These are phyloP conservation scores for Acacia crassicarpa DNA, from an alignment of 306 rosid species.

Conservation along the genomic window DNA sequence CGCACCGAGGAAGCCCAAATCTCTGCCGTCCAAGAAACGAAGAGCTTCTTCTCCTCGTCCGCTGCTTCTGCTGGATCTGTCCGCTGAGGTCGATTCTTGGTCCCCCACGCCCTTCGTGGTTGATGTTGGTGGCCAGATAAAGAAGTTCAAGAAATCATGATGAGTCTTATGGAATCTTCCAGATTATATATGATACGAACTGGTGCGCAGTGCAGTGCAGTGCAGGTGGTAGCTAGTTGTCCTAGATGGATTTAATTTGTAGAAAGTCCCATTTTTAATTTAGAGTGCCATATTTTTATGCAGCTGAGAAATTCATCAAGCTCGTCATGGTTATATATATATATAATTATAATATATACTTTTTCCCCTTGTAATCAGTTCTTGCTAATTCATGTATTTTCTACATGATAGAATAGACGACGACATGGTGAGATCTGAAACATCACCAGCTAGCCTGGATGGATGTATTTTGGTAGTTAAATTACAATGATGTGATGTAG, in stretches of 20 bases:
- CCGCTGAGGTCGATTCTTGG: slow-evolving; percentile 49
- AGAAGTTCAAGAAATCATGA: slow-evolving; percentile 43
- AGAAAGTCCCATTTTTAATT: neutral
- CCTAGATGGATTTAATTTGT: neutral
- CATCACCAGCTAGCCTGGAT: neutral
- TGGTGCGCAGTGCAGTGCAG: too few relatives aligned
- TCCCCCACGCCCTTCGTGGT: slow-evolving; percentile 42
- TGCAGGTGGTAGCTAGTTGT: neutral
- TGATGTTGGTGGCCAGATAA: slow-evolving; percentile 46
- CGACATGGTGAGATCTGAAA: neutral
- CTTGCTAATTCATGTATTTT: neutral
- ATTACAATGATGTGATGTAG: neutral
- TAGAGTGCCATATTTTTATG: neutral
- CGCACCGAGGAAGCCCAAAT: slow-evolving; percentile 72
- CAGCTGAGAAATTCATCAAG: neutral
- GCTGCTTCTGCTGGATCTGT: slow-evolving; percentile 33
- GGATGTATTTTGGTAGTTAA: neutral
- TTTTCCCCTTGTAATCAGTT: neutral
- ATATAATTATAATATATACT: neutral
- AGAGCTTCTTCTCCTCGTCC: slow-evolving; percentile 25
- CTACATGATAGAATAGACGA: neutral
- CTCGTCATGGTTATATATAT: neutral
- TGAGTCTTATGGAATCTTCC: neutral
- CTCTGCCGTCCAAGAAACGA: slow-evolving; percentile 41
- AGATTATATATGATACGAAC: neutral